A percentile compares a stretch with the other conserved stretches of the same genome.
Evolutionary conservation across 495 filamentous ascomycete genomes (phyloP).

Genomic region (Talaromyces ruber): DNA sequence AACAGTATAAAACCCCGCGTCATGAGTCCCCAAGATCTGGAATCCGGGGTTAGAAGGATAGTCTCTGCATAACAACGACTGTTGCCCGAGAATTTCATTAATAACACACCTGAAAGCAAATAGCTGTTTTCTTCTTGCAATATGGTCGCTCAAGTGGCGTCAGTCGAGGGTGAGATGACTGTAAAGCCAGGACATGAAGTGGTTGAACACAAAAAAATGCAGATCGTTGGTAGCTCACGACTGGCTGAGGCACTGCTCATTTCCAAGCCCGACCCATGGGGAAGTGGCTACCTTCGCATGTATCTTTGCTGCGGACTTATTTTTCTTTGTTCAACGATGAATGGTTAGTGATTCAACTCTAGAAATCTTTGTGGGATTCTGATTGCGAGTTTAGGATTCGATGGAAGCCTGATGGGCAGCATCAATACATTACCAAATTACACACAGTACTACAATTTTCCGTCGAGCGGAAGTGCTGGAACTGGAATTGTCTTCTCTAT

Average conservation of each 20-base stretch:
- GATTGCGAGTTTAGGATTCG: conserved; percentile 25
- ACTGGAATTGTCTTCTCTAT: conserved; percentile 1
- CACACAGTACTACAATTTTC: conserved; percentile 25
- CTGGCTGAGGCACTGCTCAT: not conserved
- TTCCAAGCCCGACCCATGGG: not conserved
- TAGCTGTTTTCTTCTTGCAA: not conserved
- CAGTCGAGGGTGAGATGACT: not conserved
- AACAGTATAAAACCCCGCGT: not conserved
- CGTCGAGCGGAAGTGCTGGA: conserved; percentile 14
- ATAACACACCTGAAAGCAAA: not conserved
- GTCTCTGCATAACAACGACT: not conserved
- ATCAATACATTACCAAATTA: conserved; percentile 32
- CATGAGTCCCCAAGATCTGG: not conserved
- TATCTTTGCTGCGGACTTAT: not conserved
- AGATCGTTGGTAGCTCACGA: not conserved
- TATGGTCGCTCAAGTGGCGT: not conserved
- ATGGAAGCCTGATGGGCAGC: conserved; percentile 38
- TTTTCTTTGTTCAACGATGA: conserved; percentile 2
- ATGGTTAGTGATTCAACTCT: not conserved
- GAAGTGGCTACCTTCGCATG: not conserved
- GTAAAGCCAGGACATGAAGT: not conserved
- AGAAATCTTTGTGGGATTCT: not conserved
- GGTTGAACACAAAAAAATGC: not conserved
- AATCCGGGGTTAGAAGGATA: not conserved
- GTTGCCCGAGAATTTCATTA: not conserved